Evolutionary conservation across 345 rosid species (phyloP).

Genomic region (Cochlearia excelsa): DNA sequence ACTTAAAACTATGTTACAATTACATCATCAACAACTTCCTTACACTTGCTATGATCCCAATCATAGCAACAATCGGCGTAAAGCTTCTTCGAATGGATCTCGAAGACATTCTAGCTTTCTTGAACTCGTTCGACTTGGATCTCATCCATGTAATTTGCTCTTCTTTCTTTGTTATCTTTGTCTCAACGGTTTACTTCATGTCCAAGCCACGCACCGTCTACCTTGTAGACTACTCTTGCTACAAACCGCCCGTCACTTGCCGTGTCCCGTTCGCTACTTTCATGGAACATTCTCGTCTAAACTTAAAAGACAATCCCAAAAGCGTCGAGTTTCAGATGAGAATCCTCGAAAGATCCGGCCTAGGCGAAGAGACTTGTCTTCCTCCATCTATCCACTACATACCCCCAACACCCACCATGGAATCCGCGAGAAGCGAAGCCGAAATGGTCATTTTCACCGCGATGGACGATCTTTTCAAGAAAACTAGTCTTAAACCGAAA

Average conservation of each 20-base stretch:
- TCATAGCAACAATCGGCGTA: conserved; percentile 18
- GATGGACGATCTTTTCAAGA: conserved; percentile 61
- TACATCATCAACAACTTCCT: not conserved
- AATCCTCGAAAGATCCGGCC: conserved; percentile 68
- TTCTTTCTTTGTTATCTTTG: conserved; percentile 40
- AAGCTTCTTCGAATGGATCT: not conserved
- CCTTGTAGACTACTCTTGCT: conserved; percentile 63
- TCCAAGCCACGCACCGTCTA: conserved; percentile 59
- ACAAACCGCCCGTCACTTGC: conserved; percentile 55
- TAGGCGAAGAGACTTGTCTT: conserved; percentile 72
- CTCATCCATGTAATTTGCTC: conserved; percentile 46
- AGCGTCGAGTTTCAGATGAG: conserved; percentile 64
- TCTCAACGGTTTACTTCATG: conserved; percentile 60
- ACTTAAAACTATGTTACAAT: not conserved
- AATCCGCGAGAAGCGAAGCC: conserved; percentile 57
- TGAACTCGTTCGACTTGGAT: conserved; percentile 49
- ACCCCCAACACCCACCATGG: conserved; percentile 75
- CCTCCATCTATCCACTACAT: conserved; percentile 78
- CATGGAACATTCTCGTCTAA: conserved; percentile 63
- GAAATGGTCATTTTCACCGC: conserved; percentile 64
- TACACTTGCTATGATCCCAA: not conserved
- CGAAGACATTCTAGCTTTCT: conserved; percentile 18
- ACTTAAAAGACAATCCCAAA: conserved; percentile 42
- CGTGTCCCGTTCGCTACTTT: conserved; percentile 65
- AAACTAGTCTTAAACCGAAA: conserved; percentile 62